Conservation (phyloP, 1,139 yeast species). For the Magnusiomyces tetraspermus region DNA sequence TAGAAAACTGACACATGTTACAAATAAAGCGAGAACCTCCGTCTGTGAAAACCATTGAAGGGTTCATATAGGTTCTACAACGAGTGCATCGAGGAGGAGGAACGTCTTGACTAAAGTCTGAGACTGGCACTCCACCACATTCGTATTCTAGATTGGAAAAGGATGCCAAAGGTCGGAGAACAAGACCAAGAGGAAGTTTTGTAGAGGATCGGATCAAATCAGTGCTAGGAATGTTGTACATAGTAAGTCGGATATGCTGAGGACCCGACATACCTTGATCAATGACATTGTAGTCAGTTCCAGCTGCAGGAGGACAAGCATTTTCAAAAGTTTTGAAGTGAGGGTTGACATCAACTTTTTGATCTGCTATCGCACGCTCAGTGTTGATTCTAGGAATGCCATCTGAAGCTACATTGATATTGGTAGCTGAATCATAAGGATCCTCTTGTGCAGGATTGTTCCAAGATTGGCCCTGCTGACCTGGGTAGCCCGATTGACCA, state of each 20-base stretch:
- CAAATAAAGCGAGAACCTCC: conserved; percentile 63
- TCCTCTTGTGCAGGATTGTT: not conserved
- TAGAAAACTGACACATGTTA: conserved; percentile 79
- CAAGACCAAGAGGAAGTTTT: conserved; percentile 70
- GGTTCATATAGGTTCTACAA: conserved; percentile 84
- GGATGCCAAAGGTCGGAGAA: conserved; percentile 77
- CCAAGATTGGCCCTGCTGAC: not conserved
- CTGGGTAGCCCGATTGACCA: too few species aligned
- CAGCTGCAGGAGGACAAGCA: conserved; percentile 73
- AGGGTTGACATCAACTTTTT: conserved; percentile 35
- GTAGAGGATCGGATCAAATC: conserved; percentile 64
- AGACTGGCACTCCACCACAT: conserved; percentile 49
- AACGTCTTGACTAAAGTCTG: conserved; percentile 43
- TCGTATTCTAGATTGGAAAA: conserved; percentile 13
- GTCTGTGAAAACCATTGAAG: conserved; percentile 61
- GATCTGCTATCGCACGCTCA: conserved; percentile 48
- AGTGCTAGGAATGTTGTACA: conserved; percentile 76
- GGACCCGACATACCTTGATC: conserved; percentile 88
- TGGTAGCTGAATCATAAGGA: not conserved
- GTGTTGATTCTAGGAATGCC: conserved; percentile 44
- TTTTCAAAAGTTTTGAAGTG: conserved; percentile 63
- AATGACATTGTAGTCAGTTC: conserved; percentile 55
- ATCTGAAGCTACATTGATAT: conserved; percentile 1
- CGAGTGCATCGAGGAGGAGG: conserved; percentile 88
- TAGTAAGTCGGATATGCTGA: conserved; percentile 63